These are phyloP conservation scores for Cercospora beticola DNA, from an alignment of 2,329 filamentous ascomycete species.

Conservation along the genomic window DNA sequence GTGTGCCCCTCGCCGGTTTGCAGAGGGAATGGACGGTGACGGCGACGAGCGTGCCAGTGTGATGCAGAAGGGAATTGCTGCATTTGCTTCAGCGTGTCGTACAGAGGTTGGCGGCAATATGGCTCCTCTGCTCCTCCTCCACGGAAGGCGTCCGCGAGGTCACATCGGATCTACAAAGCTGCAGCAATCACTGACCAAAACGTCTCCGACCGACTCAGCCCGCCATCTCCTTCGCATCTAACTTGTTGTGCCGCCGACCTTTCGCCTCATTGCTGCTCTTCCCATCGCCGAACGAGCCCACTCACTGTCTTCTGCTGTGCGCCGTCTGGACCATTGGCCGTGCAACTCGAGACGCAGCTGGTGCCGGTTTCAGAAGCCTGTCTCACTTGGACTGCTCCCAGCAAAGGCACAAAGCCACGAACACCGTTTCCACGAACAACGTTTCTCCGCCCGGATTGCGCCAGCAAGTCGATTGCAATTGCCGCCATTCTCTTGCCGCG, in stretches of 20 bases:
- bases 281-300: background rate
- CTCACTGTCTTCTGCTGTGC: background rate
- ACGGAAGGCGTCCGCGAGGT: background rate
- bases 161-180: background rate
- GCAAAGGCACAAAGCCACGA: background rate
- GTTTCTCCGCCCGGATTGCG: background rate
- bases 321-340: background rate
- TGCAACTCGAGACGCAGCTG: constrained; percentile 14
- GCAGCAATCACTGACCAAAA: background rate
- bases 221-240: background rate
- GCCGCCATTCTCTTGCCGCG: background rate
- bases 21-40: background rate
- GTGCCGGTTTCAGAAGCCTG: constrained; percentile 11
- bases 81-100: background rate
- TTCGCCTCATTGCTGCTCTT: background rate
- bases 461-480: background rate
- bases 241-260: background rate
- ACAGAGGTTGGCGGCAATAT: background rate
- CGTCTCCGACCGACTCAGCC: background rate
- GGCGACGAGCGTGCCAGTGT: background rate
- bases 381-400: constrained; percentile 13
- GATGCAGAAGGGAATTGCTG: background rate
- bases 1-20: background rate
- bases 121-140: background rate
- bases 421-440: background rate